Percentiles rank a stretch among this genome's conserved stretches.
Evolutionary conservation across 179 eudicot genomes (phyloP).

Genomic region (Pouteria campechiana): DNA sequence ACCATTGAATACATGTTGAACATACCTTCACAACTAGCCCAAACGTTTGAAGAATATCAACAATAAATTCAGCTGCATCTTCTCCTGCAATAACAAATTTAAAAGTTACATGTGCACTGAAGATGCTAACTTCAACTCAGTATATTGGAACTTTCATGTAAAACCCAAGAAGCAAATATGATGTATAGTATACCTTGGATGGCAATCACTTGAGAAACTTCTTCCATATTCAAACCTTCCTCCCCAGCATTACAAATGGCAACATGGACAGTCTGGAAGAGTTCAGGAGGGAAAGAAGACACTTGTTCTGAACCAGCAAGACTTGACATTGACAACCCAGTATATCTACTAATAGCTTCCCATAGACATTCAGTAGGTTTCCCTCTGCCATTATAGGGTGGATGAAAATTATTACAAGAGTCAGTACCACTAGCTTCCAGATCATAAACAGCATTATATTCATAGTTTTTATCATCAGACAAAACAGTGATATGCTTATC

Average conservation of each 20-base stretch:
- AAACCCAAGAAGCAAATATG: neutral
- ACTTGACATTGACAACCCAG: constrained; percentile 18
- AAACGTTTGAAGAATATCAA: constrained; percentile 71
- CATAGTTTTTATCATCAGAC: constrained; percentile 23
- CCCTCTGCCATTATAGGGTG: constrained; percentile 20
- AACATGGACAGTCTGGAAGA: constrained; percentile 37
- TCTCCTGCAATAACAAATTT: constrained; percentile 30
- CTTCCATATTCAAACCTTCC: constrained; percentile 75
- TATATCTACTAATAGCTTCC: constrained; percentile 65
- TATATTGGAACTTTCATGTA: neutral
- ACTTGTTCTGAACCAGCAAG: constrained; percentile 14
- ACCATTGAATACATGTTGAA: constrained; percentile 2
- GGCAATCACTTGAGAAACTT: constrained; percentile 39
- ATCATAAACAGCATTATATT: constrained; percentile 19
- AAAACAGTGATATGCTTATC: constrained; percentile 4
- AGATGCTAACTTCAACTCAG: too few species aligned
- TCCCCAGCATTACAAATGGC: constrained; percentile 85
- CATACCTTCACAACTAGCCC: constrained; percentile 77
- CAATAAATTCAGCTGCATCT: constrained; percentile 31
- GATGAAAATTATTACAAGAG: constrained; percentile 17
- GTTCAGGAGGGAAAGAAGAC: constrained; percentile 28
- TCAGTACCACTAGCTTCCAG: constrained; percentile 22
- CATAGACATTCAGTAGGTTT: too few species aligned
- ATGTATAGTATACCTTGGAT: constrained; percentile 31
- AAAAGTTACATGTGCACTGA: too few species aligned